Base-by-base conservation (phyloP, 768 basidiomycete species). In the Mycena alexandri region DNA sequence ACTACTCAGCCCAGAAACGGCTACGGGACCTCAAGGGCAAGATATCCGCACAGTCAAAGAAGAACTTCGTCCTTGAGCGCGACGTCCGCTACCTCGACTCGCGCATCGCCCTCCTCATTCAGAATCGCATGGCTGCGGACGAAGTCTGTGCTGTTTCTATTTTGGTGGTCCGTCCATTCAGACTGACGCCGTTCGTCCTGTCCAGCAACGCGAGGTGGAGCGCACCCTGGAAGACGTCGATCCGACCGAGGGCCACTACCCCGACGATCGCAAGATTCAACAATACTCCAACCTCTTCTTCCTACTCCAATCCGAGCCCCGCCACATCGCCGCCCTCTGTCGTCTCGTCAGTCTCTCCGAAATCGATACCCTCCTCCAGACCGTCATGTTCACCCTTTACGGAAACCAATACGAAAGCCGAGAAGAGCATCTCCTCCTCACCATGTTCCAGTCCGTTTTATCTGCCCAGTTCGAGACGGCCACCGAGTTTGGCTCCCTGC, bases 351-450 rank as follows among this genome's bases (percentile, higher is more conserved):
- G 93, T 71, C 82, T 99, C 43, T 90, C 93, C 52, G 98, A 99
- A 83, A 99, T 99, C 75, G 98, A 99, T 79, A 99, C 98, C 51
- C 92, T 99, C 65, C 89, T 99, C 29, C 98, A 99, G 79, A 99
- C 98, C 3, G 98, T 99, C 79, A 99, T 99, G 98, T 99, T 99
- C 82, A 99, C 98, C 19, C 89, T 99, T 33, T 99, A 99, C 78
- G 98, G 98, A 69, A 97, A 99, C 84, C 97, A 99, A 83, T 97
- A 99, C 82, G 96, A 98, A 83, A 94, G 93, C 77, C 86, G 97
- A 73, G 98, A 99, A 82, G 98, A 99, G 81, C 98, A 99, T 79
- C 82, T 99, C 46, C 90, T 99, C 71, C 86, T 99, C 70, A 99
- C 98, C 58, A 99, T 99, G 98, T 99, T 99, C 82, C 93, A 99